These are phyloP conservation scores for Fusarium vanettenii DNA, from an alignment of 2,329 filamentous ascomycete species.

Conservation along the genomic window DNA sequence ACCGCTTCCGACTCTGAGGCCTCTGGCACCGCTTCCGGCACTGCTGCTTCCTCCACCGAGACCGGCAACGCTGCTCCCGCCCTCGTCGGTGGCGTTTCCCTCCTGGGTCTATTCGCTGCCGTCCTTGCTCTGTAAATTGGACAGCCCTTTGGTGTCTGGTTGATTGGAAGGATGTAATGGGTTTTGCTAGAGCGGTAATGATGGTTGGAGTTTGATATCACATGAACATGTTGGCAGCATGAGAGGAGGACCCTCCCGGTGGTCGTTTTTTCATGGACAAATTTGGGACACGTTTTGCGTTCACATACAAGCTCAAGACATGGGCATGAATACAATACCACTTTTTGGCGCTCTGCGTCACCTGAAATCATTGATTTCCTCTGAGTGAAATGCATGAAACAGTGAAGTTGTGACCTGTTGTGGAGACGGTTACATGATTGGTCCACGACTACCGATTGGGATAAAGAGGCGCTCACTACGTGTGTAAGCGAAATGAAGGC, in stretches of 20 bases:
- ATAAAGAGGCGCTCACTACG: not conserved
- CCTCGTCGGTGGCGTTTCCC: slow-evolving; percentile 55
- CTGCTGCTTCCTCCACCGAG: slow-evolving; percentile 40
- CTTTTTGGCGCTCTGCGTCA: slow-evolving; percentile 33
- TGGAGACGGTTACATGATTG: slow-evolving; percentile 16
- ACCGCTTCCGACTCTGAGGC: slow-evolving; percentile 29
- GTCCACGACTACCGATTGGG: slow-evolving; percentile 26
- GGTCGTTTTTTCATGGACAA: slow-evolving; percentile 43
- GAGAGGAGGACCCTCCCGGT: slow-evolving; percentile 26
- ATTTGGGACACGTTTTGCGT: slow-evolving; percentile 40
- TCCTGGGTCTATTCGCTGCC: slow-evolving; percentile 62
- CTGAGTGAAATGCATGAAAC: not conserved
- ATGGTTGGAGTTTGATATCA: slow-evolving; percentile 39
- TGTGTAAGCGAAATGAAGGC: slow-evolving; percentile 29
- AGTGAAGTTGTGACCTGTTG: slow-evolving; percentile 6
- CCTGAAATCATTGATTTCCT: not conserved
- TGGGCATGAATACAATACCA: slow-evolving; percentile 44
- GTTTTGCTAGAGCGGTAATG: slow-evolving; percentile 38
- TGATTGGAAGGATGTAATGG: slow-evolving; percentile 36
- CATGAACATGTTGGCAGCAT: slow-evolving; percentile 34
- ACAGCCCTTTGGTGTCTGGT: slow-evolving; percentile 3
- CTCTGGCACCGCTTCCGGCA: slow-evolving; percentile 39
- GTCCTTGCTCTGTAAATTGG: slow-evolving; percentile 61
- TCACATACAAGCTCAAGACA: slow-evolving; percentile 39
- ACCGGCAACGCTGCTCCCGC: slow-evolving; percentile 50